A percentile compares a stretch with the other conserved stretches of the same genome.
Evolutionary conservation across 768 basidiomycete genomes (phyloP).

Genomic region (Heimioporus sp.): DNA sequence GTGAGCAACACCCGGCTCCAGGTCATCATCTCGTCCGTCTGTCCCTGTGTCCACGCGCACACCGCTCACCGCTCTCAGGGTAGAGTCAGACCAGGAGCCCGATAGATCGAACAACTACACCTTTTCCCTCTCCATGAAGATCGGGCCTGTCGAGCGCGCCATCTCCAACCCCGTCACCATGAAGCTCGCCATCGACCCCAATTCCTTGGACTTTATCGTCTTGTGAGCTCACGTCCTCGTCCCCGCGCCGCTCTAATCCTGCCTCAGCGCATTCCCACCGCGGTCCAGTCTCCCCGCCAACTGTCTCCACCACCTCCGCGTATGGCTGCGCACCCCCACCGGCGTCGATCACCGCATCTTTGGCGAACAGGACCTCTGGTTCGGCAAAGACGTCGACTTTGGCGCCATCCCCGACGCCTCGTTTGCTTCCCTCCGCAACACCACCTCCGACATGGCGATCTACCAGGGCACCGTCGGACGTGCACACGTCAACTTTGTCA

Average conservation of each 20-base stretch:
- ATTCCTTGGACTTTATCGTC: conserved; percentile 54
- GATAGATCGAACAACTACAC: conserved; percentile 38
- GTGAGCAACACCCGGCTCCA: conserved; percentile 44
- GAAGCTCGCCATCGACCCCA: conserved; percentile 50
- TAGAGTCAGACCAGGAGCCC: conserved; percentile 23
- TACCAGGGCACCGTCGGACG: conserved; percentile 58
- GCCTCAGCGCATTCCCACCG: conserved; percentile 55
- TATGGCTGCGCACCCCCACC: conserved; percentile 55
- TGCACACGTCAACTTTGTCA: conserved; percentile 53
- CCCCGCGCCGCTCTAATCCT: too few relatives aligned
- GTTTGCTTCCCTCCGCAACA: conserved; percentile 47
- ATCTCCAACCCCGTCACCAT: conserved; percentile 47
- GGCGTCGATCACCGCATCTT: conserved; percentile 64
- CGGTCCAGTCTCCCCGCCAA: conserved; percentile 52
- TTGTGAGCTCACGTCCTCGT: conserved; percentile 41
- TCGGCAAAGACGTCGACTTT: conserved; percentile 68
- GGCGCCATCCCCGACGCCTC: conserved; percentile 53
- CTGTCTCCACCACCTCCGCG: conserved; percentile 54
- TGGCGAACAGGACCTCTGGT: conserved; percentile 62
- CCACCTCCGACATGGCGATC: conserved; percentile 43
- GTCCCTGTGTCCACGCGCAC: background rate
- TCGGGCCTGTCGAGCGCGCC: conserved; percentile 53
- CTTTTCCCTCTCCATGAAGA: conserved; percentile 54
- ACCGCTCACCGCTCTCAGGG: conserved; percentile 20
- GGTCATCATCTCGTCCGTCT: conserved; percentile 51